Conservation (phyloP, 1,139 yeast species). For the Geotrichum cucujoidarum region DNA sequence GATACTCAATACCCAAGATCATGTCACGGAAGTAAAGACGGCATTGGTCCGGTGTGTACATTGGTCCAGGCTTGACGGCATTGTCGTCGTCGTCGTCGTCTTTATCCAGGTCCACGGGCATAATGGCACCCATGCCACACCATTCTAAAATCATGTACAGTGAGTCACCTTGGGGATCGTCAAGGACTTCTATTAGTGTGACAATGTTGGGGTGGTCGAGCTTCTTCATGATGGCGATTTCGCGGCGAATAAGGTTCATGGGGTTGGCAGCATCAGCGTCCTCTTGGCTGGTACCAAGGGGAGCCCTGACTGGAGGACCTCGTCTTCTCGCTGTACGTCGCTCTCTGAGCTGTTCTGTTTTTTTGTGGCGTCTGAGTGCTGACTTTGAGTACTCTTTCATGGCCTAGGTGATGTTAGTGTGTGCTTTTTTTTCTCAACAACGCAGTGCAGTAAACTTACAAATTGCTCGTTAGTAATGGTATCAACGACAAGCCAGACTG, state of each 20-base stretch:
- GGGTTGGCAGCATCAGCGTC: slow-evolving; percentile 20
- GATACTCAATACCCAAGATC: slow-evolving; percentile 79
- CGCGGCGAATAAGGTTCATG: slow-evolving; percentile 54
- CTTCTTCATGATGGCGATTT: slow-evolving; percentile 75
- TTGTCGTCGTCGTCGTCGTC: not conserved
- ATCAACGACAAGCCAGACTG: slow-evolving; percentile 80
- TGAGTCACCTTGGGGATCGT: slow-evolving; percentile 60
- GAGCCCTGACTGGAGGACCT: slow-evolving; percentile 6
- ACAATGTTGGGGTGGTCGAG: slow-evolving; percentile 79
- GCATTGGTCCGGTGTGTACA: slow-evolving; percentile 39
- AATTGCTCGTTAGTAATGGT: slow-evolving; percentile 40
- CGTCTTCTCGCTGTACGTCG: slow-evolving; percentile 13
- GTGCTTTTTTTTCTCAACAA: too few species aligned
- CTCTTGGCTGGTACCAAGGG: not conserved
- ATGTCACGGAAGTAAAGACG: slow-evolving; percentile 67
- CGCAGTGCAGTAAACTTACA: slow-evolving; percentile 24
- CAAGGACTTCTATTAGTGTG: slow-evolving; percentile 75
- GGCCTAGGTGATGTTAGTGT: slow-evolving; percentile 40
- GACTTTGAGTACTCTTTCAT: slow-evolving; percentile 58
- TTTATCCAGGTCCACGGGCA: slow-evolving; percentile 28
- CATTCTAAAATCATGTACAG: slow-evolving; percentile 73
- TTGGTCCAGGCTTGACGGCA: slow-evolving; percentile 39
- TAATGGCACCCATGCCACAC: slow-evolving; percentile 50
- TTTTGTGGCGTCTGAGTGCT: slow-evolving; percentile 39
- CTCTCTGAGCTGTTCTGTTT: slow-evolving; percentile 14